Base-by-base conservation (phyloP, 257 asterid genomes). In the Linaria vulgaris region DNA sequence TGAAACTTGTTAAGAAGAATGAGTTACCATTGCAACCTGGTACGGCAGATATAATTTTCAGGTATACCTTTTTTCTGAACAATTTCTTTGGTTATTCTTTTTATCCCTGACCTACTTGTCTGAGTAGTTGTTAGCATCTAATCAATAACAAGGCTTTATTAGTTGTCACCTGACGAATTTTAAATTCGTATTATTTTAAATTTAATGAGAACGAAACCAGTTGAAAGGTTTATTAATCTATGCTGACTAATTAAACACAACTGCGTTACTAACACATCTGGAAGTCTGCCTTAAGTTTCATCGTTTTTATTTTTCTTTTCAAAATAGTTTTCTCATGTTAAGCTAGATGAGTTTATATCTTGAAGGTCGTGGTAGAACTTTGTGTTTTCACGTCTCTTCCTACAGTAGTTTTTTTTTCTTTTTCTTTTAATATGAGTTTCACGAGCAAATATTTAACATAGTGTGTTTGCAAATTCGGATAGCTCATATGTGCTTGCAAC, bases 31-130 rank as follows among this genome's bases (percentile, higher is more conserved):
- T 90, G 72, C 97, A 85, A 74, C 82, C 96, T 72, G 91, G 97
- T 74, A 85, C 92, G 1, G 96, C 95, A 27, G 97, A 90, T 72
- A 74, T 85, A 71, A 83, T 90, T 59, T 82, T 92, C 74, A 81
- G 97, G 97, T 81, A 66, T 45, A 30, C 55, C 45, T 73, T 56
- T 30, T n/a, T 49, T n/a, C 23, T 5, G 54, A 44, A 47, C 17
- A 22, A 30, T 2, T 30, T 41, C 9, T 24, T 11, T 10, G 21
- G 34, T 8, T 46, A 37, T 66, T 50, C 20, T 13, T 21, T 59
- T 13, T 53, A 25, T 39, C 11, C 15, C 21, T 55, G 14, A 23
- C 30, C 25, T 3, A 11, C 19, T 51, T 41, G 6, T 38, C 24
- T 60, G 21, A 46, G 12, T 22, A 48, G 38, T 12, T 60, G 22